Evolutionary conservation across 169 alveolate species (phyloP), one percentile per base, ranked within the genome.

Genomic region (Cryptosporidium ryanae): DNA sequence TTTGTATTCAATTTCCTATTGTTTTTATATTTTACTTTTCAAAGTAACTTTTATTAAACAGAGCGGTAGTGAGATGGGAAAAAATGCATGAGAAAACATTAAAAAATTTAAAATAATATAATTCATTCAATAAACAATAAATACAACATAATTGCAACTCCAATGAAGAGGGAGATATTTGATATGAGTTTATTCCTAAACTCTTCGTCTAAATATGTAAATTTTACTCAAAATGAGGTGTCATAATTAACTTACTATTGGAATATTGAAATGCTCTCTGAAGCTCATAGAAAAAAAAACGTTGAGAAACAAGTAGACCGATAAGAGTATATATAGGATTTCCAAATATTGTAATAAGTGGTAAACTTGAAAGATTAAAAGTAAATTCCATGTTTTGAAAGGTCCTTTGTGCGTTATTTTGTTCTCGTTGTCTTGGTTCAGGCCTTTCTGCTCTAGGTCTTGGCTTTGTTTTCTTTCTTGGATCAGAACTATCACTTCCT

Each of bases 401-500:
- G 12, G 48, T 2, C 38, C 87, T 23, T 31, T 44, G 25, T 12
- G 38, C 31, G 29, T 61, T 23, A n/a, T 17, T 15, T 17, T 21
- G 29, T 18, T 68, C 46, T 38, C 87, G 87, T 34, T 76, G 87
- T 59, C 87, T 76, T 3, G 71, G 76, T 34, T 76, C 87, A 10
- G 87, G 87, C 27, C 87, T 76, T 76, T 76, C 87, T n/a, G 87
- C 87, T 48, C 50, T 76, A 7, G 87, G 87, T n/a, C 87, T 76
- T 6, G 87, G 87, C 23, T 61, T 61, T 8, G 90, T 43, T 32
- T 50, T 54, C 38, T 90, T 91, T 91, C 95, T 93, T 38, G 94
- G 96, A 59, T 93, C 96, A 46, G 64, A 83, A 52, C 68, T 90
- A 34, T 87, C 93, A 57, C 90, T 82, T 1, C 96, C 96, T 57